Evolutionary conservation across 1,139 yeast genomes (phyloP).

Genomic region (Ogataea hybrid): DNA sequence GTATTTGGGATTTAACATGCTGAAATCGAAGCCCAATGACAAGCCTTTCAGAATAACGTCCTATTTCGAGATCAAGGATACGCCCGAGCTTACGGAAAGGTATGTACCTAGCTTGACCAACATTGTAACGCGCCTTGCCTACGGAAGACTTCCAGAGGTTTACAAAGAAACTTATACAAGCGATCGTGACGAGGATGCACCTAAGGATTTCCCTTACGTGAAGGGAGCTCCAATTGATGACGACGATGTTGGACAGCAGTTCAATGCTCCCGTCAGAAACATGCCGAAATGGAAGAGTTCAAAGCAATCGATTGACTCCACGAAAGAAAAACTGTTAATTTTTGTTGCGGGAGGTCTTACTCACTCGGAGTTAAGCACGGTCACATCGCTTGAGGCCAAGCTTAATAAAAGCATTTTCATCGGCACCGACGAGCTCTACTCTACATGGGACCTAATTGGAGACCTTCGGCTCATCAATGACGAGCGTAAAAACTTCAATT

Average conservation of each 20-base stretch:
- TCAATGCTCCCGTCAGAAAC: constrained; percentile 21
- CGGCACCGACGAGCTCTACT: constrained; percentile 77
- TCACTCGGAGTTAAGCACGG: constrained; percentile 73
- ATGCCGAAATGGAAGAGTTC: constrained; percentile 32
- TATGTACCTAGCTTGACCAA: constrained; percentile 29
- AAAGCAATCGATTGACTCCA: constrained; percentile 19
- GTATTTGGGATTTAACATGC: constrained; percentile 62
- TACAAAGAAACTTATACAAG: constrained; percentile 19
- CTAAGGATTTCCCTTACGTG: constrained; percentile 31
- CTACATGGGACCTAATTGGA: constrained; percentile 55
- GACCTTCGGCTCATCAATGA: constrained; percentile 36
- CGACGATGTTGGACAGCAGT: constrained; percentile 17
- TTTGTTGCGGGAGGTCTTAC: constrained; percentile 92
- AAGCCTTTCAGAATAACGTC: constrained; percentile 36
- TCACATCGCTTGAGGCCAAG: constrained; percentile 64
- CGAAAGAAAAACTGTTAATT: constrained; percentile 48
- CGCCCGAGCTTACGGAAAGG: constrained; percentile 24
- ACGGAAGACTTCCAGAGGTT: constrained; percentile 27
- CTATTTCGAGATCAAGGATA: constrained; percentile 64
- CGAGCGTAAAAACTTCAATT: constrained; percentile 22
- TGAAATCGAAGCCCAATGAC: constrained; percentile 45
- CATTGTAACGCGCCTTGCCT: constrained; percentile 25
- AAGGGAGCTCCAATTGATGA: constrained; percentile 27
- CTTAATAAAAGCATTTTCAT: constrained; percentile 73
- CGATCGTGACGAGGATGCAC: constrained; percentile 17